Conservation (phyloP, 2,329 filamentous ascomycete species). For the Fusarium scirpi region DNA sequence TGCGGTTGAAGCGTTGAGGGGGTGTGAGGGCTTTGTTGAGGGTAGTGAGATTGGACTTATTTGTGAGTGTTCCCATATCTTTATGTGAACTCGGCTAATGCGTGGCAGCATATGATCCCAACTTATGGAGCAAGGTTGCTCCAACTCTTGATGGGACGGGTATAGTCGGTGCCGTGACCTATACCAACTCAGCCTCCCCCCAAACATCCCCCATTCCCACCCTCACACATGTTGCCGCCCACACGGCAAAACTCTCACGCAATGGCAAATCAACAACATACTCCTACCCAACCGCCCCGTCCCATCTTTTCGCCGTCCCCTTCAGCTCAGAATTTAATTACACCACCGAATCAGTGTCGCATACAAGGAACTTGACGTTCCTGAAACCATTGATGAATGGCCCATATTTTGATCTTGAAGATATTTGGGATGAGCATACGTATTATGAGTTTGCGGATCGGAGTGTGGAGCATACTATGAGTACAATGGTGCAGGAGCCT, state of each 20-base stretch:
- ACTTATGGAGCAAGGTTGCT: slow-evolving; percentile 40
- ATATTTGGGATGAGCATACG: slow-evolving; percentile 84
- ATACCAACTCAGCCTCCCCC: slow-evolving; percentile 24
- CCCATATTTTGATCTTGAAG: slow-evolving; percentile 79
- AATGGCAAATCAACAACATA: slow-evolving; percentile 49
- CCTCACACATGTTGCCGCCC: slow-evolving; percentile 36
- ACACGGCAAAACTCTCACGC: background rate
- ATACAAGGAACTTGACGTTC: slow-evolving; percentile 74
- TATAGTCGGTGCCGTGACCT: slow-evolving; percentile 32
- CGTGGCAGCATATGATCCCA: slow-evolving; percentile 23
- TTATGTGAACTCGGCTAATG: fast-evolving
- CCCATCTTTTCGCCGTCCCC: slow-evolving; percentile 60
- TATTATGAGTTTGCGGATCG: slow-evolving; percentile 76
- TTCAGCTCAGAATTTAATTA: slow-evolving; percentile 63
- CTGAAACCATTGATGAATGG: slow-evolving; percentile 72
- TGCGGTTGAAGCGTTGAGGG: slow-evolving; percentile 37
- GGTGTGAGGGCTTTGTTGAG: slow-evolving; percentile 48
- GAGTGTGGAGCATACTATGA: slow-evolving; percentile 79
- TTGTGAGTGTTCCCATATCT: slow-evolving; percentile 39
- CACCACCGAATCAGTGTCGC: slow-evolving; percentile 68
- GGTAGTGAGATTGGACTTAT: slow-evolving; percentile 56
- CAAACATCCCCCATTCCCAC: slow-evolving; percentile 14
- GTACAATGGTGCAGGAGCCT: slow-evolving; percentile 83
- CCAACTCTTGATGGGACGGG: background rate
- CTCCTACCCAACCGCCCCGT: slow-evolving; percentile 53